Conservation (phyloP, 495 filamentous ascomycete genomes). For the Neurospora sp. region DNA sequence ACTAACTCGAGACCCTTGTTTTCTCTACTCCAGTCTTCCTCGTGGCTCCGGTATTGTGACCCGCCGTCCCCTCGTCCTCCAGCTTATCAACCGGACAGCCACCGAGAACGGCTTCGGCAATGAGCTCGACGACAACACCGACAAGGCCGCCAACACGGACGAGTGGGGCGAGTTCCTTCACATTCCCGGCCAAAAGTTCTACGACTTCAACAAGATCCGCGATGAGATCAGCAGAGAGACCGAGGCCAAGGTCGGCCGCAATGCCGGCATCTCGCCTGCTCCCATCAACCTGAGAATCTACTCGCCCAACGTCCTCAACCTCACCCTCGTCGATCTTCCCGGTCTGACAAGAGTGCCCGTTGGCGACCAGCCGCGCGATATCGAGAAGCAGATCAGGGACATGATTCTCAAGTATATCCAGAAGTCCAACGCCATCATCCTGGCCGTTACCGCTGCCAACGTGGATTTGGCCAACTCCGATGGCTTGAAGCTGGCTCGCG, state of each 20-base stretch:
- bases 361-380: slow-evolving; percentile 96
- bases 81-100: slow-evolving; percentile 81
- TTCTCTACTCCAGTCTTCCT: slow-evolving; percentile 56
- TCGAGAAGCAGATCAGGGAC: slow-evolving; percentile 92
- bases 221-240: slow-evolving; percentile 98
- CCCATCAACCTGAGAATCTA: slow-evolving; percentile 98
- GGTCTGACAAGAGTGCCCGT: slow-evolving; percentile 97
- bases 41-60: slow-evolving; percentile 98
- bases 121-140: slow-evolving; percentile 50
- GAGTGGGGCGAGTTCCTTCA: slow-evolving; percentile 99
- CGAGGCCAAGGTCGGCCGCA: slow-evolving; percentile 88
- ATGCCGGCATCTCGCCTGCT: slow-evolving; percentile 90
- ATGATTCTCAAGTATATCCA: slow-evolving; percentile 99
- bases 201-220: slow-evolving; percentile 98
- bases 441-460: slow-evolving; percentile 94
- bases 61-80: slow-evolving; percentile 87
- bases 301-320: slow-evolving; percentile 94
- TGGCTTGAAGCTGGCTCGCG: slow-evolving; percentile 89
- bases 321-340: slow-evolving; percentile 95
- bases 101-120: slow-evolving; percentile 69
- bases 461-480: slow-evolving; percentile 98
- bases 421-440: slow-evolving; percentile 95
- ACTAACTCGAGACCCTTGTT: slow-evolving; percentile 6
- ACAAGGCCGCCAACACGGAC: slow-evolving; percentile 81
- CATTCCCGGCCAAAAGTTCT: slow-evolving; percentile 96